These are phyloP conservation scores for Diaporthe ilicicola DNA, from an alignment of 2,329 filamentous ascomycete genomes.

Conservation along the genomic window DNA sequence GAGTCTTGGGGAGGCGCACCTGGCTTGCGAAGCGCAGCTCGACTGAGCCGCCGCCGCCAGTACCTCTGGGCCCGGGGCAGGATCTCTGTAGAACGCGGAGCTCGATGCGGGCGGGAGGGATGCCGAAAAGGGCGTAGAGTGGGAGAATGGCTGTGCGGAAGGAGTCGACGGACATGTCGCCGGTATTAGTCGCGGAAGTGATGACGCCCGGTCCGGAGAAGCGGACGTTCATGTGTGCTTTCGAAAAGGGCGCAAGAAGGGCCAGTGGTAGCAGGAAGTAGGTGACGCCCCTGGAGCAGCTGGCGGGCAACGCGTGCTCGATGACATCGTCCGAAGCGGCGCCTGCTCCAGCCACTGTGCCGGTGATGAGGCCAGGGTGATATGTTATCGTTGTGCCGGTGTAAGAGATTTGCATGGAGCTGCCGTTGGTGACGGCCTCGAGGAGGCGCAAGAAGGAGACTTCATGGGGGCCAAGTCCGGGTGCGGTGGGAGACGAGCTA, in stretches of 20 bases:
- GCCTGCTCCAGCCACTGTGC: conserved; percentile 79
- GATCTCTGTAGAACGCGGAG: conserved; percentile 82
- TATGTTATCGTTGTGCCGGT: conserved; percentile 94
- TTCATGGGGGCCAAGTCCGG: conserved; percentile 90
- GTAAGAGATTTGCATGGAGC: conserved; percentile 93
- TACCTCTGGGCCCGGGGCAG: conserved; percentile 77
- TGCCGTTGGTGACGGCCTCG: conserved; percentile 94
- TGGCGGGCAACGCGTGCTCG: conserved; percentile 80
- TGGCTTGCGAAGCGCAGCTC: conserved; percentile 94
- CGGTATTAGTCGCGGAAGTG: conserved; percentile 79
- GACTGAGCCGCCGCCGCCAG: conserved; percentile 89
- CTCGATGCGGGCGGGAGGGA: conserved; percentile 81
- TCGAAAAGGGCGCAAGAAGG: conserved; percentile 90
- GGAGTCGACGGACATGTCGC: conserved; percentile 91
- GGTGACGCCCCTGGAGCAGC: conserved; percentile 81
- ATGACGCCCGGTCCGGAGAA: conserved; percentile 94
- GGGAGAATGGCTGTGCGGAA: conserved; percentile 93
- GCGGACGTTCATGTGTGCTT: conserved; percentile 87
- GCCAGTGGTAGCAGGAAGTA: conserved; percentile 94
- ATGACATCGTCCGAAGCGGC: conserved; percentile 77
- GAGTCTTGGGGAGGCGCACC: conserved; percentile 89
- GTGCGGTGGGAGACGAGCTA: conserved; percentile 82
- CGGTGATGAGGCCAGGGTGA: conserved; percentile 90
- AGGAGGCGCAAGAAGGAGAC: conserved; percentile 95
- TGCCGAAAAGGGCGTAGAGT: conserved; percentile 89